A percentile compares a stretch with the other conserved stretches of the same genome.
phyloP scores from a whole-genome alignment of 108 stramenopile species.

The Aurantiochytrium sp. region DNA sequence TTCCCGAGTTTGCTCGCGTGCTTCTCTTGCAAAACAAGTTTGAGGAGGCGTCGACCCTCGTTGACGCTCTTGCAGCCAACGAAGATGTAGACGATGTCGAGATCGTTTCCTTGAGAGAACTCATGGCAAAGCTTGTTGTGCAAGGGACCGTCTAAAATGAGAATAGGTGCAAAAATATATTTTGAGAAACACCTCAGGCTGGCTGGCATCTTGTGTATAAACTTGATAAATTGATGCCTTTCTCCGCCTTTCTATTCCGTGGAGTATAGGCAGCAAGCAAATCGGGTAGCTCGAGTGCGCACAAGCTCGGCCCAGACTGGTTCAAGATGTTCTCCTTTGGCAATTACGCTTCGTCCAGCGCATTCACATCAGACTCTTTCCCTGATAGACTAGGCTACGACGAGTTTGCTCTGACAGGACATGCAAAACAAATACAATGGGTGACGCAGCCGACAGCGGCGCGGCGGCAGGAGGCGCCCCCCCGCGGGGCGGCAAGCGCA shows the following conservation, averaged over 20 bases:
- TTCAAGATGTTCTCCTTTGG: not conserved
- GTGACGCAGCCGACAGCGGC: too few species aligned
- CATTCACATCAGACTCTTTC: not conserved
- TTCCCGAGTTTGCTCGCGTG: not conserved
- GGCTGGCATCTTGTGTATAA: too few species aligned
- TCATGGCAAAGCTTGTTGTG: not conserved
- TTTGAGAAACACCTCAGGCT: too few species aligned
- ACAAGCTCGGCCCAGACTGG: not conserved
- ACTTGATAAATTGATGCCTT: not conserved
- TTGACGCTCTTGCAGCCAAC: not conserved
- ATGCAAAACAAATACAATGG: too few species aligned
- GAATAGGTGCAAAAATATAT: too few species aligned
- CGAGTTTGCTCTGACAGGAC: too few species aligned
- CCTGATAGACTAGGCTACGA: too few species aligned
- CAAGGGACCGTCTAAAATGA: not conserved
- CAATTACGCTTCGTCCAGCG: slow-evolving; percentile 19
- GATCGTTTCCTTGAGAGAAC: not conserved
- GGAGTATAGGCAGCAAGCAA: too few species aligned
- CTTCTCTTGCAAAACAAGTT: not conserved
- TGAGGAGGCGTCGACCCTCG: not conserved
- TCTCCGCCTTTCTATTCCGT: not conserved
- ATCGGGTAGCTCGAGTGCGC: not conserved
- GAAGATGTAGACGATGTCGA: not conserved
- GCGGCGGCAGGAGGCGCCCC: too few species aligned
- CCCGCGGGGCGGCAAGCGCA: too few species aligned